Conservation (phyloP, 108 stramenopile genomes). For the Nitzschia sp. region DNA sequence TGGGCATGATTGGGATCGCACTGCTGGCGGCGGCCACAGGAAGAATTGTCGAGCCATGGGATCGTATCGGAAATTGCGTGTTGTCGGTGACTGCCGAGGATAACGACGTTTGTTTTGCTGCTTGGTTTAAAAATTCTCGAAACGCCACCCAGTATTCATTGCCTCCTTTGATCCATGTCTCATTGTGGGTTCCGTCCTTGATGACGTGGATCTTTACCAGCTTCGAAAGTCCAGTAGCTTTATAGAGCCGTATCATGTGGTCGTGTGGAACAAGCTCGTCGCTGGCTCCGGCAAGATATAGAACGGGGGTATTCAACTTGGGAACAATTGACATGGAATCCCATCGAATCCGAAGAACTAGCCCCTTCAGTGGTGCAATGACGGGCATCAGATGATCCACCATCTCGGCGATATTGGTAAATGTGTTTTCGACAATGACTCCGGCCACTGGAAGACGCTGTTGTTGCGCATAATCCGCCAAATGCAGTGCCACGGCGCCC, state of each 20-base stretch:
- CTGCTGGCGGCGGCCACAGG: slow-evolving; percentile 1
- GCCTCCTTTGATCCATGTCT: slow-evolving; percentile 91
- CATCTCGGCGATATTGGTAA: slow-evolving; percentile 89
- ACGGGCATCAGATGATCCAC: slow-evolving; percentile 92
- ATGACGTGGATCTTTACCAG: slow-evolving; percentile 62
- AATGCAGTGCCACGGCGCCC: slow-evolving; percentile 91
- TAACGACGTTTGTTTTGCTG: slow-evolving; percentile 8
- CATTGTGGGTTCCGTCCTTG: slow-evolving; percentile 90
- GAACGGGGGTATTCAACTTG: slow-evolving; percentile 54
- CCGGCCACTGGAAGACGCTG: slow-evolving; percentile 62
- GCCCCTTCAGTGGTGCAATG: slow-evolving; percentile 76
- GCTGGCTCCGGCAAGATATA: slow-evolving; percentile 83
- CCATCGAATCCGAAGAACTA: slow-evolving; percentile 89
- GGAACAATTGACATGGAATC: slow-evolving; percentile 60
- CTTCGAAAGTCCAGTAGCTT: slow-evolving; percentile 22
- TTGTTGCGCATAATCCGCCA: slow-evolving; percentile 68
- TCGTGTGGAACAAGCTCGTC: slow-evolving; percentile 93
- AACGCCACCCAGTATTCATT: slow-evolving; percentile 68
- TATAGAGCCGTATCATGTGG: slow-evolving; percentile 84
- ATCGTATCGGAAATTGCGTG: too few relatives aligned
- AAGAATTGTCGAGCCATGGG: too few relatives aligned
- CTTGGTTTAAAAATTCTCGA: slow-evolving; percentile 38
- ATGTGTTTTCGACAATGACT: slow-evolving; percentile 96
- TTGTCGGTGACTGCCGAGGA: background rate
- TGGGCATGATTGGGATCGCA: slow-evolving; percentile 42